Evolutionary conservation across 768 basidiomycete species (phyloP).

Genomic region (Postia placenta): DNA sequence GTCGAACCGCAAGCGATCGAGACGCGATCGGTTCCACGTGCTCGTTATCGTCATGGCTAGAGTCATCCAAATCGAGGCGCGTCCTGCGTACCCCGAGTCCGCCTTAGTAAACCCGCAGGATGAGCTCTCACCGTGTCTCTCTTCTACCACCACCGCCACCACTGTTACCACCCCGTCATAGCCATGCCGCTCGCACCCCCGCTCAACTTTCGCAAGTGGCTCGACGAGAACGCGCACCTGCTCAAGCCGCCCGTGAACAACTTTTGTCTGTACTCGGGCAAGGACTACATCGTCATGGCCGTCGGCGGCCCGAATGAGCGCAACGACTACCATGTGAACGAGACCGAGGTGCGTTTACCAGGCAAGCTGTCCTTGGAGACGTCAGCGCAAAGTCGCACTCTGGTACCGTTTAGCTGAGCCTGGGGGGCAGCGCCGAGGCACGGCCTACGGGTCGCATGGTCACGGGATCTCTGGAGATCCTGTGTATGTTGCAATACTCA

Average conservation of each 20-base stretch:
- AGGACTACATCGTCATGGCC: constrained; percentile 92
- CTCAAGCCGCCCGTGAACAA: constrained; percentile 93
- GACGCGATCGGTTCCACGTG: not conserved
- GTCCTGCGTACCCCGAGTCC: too few relatives aligned
- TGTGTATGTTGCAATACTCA: not conserved
- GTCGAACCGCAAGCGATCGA: not conserved
- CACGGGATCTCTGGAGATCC: too few relatives aligned
- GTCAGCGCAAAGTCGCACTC: too few relatives aligned
- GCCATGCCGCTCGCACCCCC: constrained; percentile 73
- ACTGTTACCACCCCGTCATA: not conserved
- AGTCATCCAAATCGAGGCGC: not conserved
- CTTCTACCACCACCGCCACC: not conserved
- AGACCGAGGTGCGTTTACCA: constrained; percentile 68
- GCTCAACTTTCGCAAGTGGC: constrained; percentile 88
- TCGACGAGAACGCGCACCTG: constrained; percentile 70
- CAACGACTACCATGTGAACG: constrained; percentile 92
- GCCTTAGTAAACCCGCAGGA: not conserved
- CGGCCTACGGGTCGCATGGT: too few relatives aligned
- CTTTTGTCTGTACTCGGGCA: constrained; percentile 75
- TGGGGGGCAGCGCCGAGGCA: too few relatives aligned
- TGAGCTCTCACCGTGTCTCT: constrained; percentile 1
- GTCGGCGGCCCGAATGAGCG: constrained; percentile 94
- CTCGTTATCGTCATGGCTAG: not conserved
- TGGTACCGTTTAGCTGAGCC: too few relatives aligned
- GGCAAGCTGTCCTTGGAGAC: not conserved